Evolutionary conservation across 2,329 filamentous ascomycete genomes (phyloP), one percentile per base, ranked within the genome.

Genomic region (Thermochaetoides dissita): DNA sequence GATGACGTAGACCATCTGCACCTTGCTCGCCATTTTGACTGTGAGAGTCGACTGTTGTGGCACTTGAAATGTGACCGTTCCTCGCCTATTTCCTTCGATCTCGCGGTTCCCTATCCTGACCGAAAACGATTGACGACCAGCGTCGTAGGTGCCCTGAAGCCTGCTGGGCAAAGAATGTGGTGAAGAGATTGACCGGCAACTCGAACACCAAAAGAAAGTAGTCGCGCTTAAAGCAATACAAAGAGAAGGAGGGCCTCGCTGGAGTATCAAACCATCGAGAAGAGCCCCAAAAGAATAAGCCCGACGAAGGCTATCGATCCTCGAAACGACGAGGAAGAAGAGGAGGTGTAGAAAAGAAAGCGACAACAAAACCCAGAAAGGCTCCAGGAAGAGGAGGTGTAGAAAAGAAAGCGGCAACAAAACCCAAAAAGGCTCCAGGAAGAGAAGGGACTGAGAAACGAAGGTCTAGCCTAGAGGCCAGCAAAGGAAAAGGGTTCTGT

Each of bases 21-120:
- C 63, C 51, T 70, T 73, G 65, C 71, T 75, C 45, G 63, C 65
- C 72, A 76, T 76, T 36, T 34, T 37, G 17, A 24, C 17, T 24
- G 17, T 24, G 17, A 24, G 17, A 24, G 17, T 24, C 17, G 17
- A 24, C 17, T 24, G 17, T 24, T 24, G 5, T 24, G 17, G 17
- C 17, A 24, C 17, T 24, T 24, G 5, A 5, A 24, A 24, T 24
- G 17, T 24, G 17, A 24, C 17, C 17, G 17, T 24, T 24, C 5
- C 5, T 24, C 17, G 17, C 17, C 17, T 24, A 24, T 24, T 24
- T 36, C 37, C 24, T 12, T 30, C 11, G 30, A 9, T 30, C 12
- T 8, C 8, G 7, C 33, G n/a, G 11, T 36, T 24, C 34, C 33
- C 34, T 24, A 24, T 30, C 11, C 10, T 24, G 17, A 24, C 17